Conservation (phyloP, 2,329 filamentous ascomycete species). For the Phialemonium atrogriseum region DNA sequence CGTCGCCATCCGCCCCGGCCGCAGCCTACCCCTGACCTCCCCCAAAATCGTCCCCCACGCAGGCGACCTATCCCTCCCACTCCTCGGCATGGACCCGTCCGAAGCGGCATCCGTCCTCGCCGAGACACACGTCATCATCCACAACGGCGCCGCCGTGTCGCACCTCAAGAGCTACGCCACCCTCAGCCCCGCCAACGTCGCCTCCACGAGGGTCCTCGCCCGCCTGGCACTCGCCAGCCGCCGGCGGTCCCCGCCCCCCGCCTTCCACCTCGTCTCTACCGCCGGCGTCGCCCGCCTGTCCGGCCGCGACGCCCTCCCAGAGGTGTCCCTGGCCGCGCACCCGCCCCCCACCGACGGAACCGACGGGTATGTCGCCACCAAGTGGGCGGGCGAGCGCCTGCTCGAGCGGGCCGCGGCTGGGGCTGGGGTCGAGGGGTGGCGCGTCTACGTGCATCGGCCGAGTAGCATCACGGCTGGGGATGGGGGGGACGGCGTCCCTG, state of each 20-base stretch:
- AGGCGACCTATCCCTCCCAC: slow-evolving; percentile 18
- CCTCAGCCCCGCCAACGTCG: slow-evolving; percentile 24
- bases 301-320: too few relatives aligned
- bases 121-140: slow-evolving; percentile 26
- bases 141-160: slow-evolving; percentile 33
- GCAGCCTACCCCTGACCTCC: slow-evolving; percentile 1
- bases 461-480: slow-evolving; percentile 7
- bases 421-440: background rate
- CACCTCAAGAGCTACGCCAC: slow-evolving; percentile 26
- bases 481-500: slow-evolving; percentile 1
- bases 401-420: slow-evolving; percentile 23
- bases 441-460: slow-evolving; percentile 21
- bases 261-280: slow-evolving; percentile 21
- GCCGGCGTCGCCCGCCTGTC: slow-evolving; percentile 5
- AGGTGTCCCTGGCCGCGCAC: too few relatives aligned
- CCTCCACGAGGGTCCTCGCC: slow-evolving; percentile 22
- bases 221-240: slow-evolving; percentile 18
- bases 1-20: slow-evolving; percentile 25
- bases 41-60: slow-evolving; percentile 9
- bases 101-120: slow-evolving; percentile 1
- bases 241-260: slow-evolving; percentile 7
- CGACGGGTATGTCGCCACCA: slow-evolving; percentile 26
- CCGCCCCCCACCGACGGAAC: slow-evolving; percentile 18
- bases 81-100: slow-evolving; percentile 13
- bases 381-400: slow-evolving; percentile 29